phyloP scores from a whole-genome alignment of 257 asterid species.

The Solanum chiquidenum region DNA sequence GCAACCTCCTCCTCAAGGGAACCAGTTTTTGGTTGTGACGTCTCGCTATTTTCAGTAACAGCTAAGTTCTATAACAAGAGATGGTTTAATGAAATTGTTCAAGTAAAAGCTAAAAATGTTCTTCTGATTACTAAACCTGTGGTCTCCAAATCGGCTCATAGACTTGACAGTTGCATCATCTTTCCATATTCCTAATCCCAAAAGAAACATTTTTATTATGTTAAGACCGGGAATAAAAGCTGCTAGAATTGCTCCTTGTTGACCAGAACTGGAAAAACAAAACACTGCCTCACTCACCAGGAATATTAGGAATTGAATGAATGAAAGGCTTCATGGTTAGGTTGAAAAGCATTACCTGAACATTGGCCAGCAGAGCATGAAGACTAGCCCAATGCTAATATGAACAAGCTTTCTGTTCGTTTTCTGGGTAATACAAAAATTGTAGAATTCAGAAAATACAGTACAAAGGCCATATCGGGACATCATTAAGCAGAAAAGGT shows the following conservation, averaged over 20 bases:
- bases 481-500: not conserved
- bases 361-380: slow-evolving; percentile 99
- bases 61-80: not conserved
- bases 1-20: not conserved
- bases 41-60: not conserved
- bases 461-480: not conserved
- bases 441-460: not conserved
- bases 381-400: slow-evolving; percentile 63
- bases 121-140: slow-evolving; percentile 32
- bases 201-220: slow-evolving; percentile 58
- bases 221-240: slow-evolving; percentile 62
- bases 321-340: slow-evolving; percentile 37
- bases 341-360: slow-evolving; percentile 68
- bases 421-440: slow-evolving; percentile 20
- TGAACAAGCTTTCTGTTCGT: slow-evolving; percentile 62
- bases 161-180: slow-evolving; percentile 88
- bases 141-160: slow-evolving; percentile 88
- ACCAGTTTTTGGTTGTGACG: not conserved
- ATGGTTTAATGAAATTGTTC: not conserved
- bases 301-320: not conserved
- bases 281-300: not conserved
- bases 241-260: slow-evolving; percentile 67
- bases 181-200: slow-evolving; percentile 77
- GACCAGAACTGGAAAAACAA: slow-evolving; percentile 54
- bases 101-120: not conserved